phyloP scores from a whole-genome alignment of 73 alveolate species.

The Breviolum minutum region DNA sequence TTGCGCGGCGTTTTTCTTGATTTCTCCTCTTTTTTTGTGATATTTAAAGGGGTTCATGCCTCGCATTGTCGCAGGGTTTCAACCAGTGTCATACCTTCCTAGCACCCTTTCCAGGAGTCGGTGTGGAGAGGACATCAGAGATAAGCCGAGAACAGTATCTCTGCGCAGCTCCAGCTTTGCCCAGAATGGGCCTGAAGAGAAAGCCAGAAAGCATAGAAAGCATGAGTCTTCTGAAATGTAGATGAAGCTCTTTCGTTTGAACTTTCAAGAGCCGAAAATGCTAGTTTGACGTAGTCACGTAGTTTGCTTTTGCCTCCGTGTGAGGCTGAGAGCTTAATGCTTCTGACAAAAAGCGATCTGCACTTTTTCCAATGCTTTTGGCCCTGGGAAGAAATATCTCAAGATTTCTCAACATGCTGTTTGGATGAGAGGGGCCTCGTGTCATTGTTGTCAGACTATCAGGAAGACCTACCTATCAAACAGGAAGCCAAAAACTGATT shows the following conservation, averaged over 20 bases:
- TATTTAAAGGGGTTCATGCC: background rate
- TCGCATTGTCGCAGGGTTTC: background rate
- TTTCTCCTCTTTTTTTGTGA: background rate
- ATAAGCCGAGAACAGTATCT: background rate
- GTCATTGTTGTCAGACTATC: no score
- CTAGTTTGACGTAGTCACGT: background rate
- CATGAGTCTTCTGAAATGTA: no score
- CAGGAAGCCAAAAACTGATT: background rate
- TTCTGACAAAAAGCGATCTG: background rate
- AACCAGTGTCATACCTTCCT: background rate
- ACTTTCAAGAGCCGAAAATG: background rate
- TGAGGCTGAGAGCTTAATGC: constrained; percentile 20
- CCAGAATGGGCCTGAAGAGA: no score
- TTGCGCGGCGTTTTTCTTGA: background rate
- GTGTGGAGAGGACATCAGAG: constrained; percentile 76
- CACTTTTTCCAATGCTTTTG: no score
- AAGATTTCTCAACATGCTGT: no score
- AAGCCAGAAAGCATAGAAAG: no score
- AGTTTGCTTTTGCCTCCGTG: constrained; percentile 6
- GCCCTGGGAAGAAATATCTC: no score
- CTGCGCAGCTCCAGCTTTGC: no score
- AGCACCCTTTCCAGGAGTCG: constrained; percentile 21
- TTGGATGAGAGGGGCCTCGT: no score
- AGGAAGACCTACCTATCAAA: no score
- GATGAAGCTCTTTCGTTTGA: no score